Conservation (phyloP, 805 yeast species). For the Saccharomycopsis microspora region DNA sequence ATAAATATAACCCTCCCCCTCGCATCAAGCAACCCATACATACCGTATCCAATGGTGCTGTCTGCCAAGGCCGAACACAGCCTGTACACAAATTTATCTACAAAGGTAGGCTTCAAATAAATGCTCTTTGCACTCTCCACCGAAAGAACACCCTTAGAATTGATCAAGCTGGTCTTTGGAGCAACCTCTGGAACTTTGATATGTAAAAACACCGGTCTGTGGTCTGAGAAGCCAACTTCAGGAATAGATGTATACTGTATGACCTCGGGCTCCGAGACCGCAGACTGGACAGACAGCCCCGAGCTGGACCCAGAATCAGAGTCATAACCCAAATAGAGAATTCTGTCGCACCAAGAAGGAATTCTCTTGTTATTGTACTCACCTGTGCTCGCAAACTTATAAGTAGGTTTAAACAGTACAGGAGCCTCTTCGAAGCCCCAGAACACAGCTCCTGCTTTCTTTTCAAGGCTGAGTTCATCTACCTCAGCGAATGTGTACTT, state of each 20-base stretch:
- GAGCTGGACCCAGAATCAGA: constrained; percentile 17
- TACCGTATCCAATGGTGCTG: neutral
- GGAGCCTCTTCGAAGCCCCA: constrained; percentile 55
- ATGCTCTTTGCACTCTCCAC: constrained; percentile 1
- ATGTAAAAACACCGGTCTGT: constrained; percentile 59
- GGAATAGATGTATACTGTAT: constrained; percentile 37
- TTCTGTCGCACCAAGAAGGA: constrained; percentile 90
- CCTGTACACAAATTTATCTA: neutral
- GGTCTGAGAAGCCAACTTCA: constrained; percentile 54
- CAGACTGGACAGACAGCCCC: neutral
- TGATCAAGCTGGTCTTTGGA: constrained; percentile 24
- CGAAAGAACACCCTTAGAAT: constrained; percentile 19
- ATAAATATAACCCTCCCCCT: neutral
- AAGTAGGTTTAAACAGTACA: constrained; percentile 70
- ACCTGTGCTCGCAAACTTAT: constrained; percentile 37
- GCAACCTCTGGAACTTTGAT: constrained; percentile 35
- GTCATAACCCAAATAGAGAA: constrained; percentile 43
- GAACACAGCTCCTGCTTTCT: constrained; percentile 32
- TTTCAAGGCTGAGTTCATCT: constrained; percentile 26
- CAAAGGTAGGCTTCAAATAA: constrained; percentile 3
- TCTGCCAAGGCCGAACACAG: neutral
- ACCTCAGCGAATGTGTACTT: constrained; percentile 20
- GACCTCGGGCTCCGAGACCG: neutral
- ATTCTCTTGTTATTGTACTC: constrained; percentile 44
- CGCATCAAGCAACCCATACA: neutral